Evolutionary conservation across 2,329 filamentous ascomycete genomes (phyloP), one percentile per base, ranked within the genome.

Genomic region (Cercospora beticola): DNA sequence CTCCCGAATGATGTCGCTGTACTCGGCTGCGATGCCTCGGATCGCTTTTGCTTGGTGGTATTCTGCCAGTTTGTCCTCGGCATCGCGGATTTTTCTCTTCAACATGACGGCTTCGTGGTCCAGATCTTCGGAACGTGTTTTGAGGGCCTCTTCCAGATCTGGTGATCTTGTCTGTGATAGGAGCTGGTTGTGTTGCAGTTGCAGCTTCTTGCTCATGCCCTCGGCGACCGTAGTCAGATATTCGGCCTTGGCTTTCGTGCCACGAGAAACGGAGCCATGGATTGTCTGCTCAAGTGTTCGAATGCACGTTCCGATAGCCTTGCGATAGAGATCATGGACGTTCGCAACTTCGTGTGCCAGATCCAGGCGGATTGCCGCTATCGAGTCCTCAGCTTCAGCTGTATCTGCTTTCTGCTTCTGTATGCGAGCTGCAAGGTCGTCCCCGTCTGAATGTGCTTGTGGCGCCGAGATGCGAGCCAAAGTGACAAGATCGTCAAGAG

Each of bases 231-330:
- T 74, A 8, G 78, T 78, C 0, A 84, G 72, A 49, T 81, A 80
- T 43, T 84, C 82, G 0, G 82, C 81, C 62, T 80, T 78, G 0
- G 82, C 78, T 65, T 80, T 80, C 2, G 78, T 78, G 52, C 77
- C 75, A 0, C 83, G 77, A 0, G 82, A 75, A 0, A 84, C 73
- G 3, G 79, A 76, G 60, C 83, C 83, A 70, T 84, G 82, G 40
- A 83, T 79, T 0, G 79, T 82, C 69, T 83, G 83, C 72, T 85
- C 83, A 7, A 85, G 78, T 36, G 80, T 78, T 16, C 77, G 77
- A 60, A 85, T 81, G 46, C 75, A 73, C n/a, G 76, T 73, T 52
- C 79, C 76, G 10, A 83, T 76, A 18, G 81, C 70, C 21, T 75
- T 57, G 30, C 79, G 78, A 70, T 84, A 80, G 0, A 78, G 71